phyloP scores from a whole-genome alignment of 2,329 filamentous ascomycete genomes.

The Acrocalymma vagum region DNA sequence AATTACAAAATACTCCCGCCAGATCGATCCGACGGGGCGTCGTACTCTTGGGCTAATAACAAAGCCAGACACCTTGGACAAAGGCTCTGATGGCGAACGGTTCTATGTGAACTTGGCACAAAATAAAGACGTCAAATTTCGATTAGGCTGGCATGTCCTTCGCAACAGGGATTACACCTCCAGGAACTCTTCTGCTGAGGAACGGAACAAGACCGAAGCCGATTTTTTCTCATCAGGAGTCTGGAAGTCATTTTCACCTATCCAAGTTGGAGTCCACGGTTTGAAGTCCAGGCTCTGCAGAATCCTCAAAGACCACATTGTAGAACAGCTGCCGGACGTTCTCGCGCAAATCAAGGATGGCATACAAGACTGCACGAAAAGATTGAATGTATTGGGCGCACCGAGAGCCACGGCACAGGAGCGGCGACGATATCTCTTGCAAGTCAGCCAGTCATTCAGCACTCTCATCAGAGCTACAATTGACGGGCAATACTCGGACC shows the following conservation, averaged over 20 bases:
- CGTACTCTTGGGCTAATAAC: constrained; percentile 67
- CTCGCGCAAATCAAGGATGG: constrained; percentile 30
- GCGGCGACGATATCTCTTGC: constrained; percentile 59
- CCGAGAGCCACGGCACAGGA: constrained; percentile 55
- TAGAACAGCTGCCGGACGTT: constrained; percentile 33
- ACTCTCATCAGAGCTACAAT: constrained; percentile 55
- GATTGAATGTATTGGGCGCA: constrained; percentile 58
- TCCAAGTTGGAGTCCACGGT: constrained; percentile 25
- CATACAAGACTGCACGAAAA: constrained; percentile 20
- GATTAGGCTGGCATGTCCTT: constrained; percentile 63
- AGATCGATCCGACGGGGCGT: constrained; percentile 54
- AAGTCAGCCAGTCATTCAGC: constrained; percentile 54
- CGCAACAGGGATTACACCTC: constrained; percentile 53
- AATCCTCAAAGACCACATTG: constrained; percentile 29
- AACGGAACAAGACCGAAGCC: constrained; percentile 49
- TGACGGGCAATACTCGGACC: constrained; percentile 54
- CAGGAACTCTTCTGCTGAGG: constrained; percentile 29
- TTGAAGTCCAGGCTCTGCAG: constrained; percentile 29
- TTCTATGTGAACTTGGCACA: constrained; percentile 47
- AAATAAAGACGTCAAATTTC: constrained; percentile 50
- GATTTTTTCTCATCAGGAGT: constrained; percentile 41
- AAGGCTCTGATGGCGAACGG: constrained; percentile 51
- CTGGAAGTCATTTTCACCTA: constrained; percentile 47
- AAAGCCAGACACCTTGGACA: constrained; percentile 58
- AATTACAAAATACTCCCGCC: constrained; percentile 59